Evolutionary conservation across 805 yeast species (phyloP), one percentile per base, ranked within the genome.

Genomic region (Hanseniaspora guilliermondii): DNA sequence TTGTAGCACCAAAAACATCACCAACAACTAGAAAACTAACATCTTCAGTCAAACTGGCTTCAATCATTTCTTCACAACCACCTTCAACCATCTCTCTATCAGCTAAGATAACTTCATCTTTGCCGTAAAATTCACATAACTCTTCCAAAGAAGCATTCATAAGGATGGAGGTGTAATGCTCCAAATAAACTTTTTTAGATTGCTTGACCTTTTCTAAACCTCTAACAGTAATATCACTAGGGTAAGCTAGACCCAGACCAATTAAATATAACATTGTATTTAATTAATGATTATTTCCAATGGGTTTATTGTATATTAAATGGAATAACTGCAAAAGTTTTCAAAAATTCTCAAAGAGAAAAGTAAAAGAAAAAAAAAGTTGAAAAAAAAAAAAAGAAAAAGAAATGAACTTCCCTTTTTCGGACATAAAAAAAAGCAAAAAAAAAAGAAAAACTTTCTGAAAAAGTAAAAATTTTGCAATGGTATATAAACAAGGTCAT

Each of bases 1-100:
- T 91, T 4, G 98, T 91, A 33, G 98, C 98, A 35, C 98, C 98
- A 65, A 87, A 91, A 35, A 91, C 95, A 67, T 91, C 98, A 36
- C 98, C 98, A 27, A 91, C 98, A 21, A 93, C 98, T 59, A 93
- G 74, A 61, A 91, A 88, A 0, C 97, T 97, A 65, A 91, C 76
- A 65, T 93, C 96, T 54, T 84, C 91, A 22, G 69, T 73, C 33
- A 84, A 78, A 1, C 94, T 96, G 57, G 79, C 81, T 21, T 73
- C 83, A 58, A 91, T 73, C 57, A 91, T 93, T 39, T 77, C 75
- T 62, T 89, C 97, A 27, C 93, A 81, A 7, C 91, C 94, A 54
- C 83, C 74, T 65, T 91, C 98, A 22, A 91, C 98, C 60, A 91
- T 73, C 64, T 93, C 97, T 69, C 98, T 77, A 64, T 93, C 97